Evolutionary conservation across 1,139 yeast species (phyloP).

Genomic region (Hyphopichia pseudoburtonii): DNA sequence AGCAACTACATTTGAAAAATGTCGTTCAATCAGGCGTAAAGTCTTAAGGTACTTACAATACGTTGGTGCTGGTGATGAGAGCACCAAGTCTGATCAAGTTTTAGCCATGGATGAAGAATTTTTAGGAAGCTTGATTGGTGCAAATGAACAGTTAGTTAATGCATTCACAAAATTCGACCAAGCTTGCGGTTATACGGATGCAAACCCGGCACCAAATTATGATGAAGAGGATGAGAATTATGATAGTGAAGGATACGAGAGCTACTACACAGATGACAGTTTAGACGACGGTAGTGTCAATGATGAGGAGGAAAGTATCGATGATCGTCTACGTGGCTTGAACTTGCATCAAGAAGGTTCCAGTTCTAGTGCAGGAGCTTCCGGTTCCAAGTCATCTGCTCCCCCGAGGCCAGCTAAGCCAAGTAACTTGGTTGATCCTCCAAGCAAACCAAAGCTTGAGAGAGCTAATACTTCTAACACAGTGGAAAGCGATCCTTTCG

Average conservation of each 20-base stretch:
- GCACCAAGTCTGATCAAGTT: constrained; percentile 28
- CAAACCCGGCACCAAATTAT: constrained; percentile 36
- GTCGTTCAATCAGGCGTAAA: constrained; percentile 73
- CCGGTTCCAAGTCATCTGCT: constrained; percentile 31
- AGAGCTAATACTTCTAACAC: constrained; percentile 27
- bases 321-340: constrained; percentile 16
- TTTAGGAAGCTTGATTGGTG: constrained; percentile 79
- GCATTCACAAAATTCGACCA: constrained; percentile 69
- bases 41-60: constrained; percentile 79
- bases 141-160: constrained; percentile 83
- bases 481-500: constrained; percentile 64
- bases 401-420: constrained; percentile 38
- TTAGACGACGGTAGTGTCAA: constrained; percentile 35
- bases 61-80: constrained; percentile 55
- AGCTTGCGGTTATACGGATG: constrained; percentile 37
- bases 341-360: constrained; percentile 9
- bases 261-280: constrained; percentile 47
- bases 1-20: constrained; percentile 63
- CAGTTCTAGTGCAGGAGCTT: constrained; percentile 10
- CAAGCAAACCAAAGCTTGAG: constrained; percentile 9
- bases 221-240: constrained; percentile 30
- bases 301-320: constrained; percentile 24
- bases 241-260: constrained; percentile 27
- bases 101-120: constrained; percentile 65
- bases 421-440: constrained; percentile 11